Evolutionary conservation across 1,139 yeast species (phyloP).

Genomic region (Kurtzmaniella quercitrusa): DNA sequence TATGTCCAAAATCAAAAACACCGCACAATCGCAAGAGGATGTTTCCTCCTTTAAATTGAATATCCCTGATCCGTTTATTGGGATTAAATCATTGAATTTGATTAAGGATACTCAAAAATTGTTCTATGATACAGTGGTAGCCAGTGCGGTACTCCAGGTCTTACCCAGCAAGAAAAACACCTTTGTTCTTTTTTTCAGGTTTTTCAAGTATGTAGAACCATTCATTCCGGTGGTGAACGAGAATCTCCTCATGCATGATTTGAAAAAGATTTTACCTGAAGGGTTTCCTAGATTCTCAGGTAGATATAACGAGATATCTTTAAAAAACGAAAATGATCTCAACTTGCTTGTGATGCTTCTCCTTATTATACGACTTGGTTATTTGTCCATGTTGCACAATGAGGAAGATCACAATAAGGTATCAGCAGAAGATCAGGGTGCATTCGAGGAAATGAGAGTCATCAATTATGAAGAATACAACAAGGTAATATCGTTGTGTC

Average conservation of each 20-base stretch:
- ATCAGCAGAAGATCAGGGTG: constrained; percentile 23
- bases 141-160: constrained; percentile 23
- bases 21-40: constrained; percentile 4
- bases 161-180: constrained; percentile 29
- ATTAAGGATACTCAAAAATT: constrained; percentile 17
- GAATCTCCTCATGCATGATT: constrained; percentile 22
- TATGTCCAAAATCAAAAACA: constrained; percentile 6
- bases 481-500: constrained; percentile 28
- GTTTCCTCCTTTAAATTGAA: constrained; percentile 4
- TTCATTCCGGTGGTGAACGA: constrained; percentile 38
- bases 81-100: constrained; percentile 17
- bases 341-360: constrained; percentile 29
- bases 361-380: constrained; percentile 33
- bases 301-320: constrained; percentile 19
- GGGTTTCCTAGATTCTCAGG: constrained; percentile 22
- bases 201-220: constrained; percentile 39
- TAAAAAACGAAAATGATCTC: constrained; percentile 32
- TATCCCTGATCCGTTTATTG: constrained; percentile 17
- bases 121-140: constrained; percentile 26
- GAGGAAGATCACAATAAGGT: constrained; percentile 27
- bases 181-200: constrained; percentile 30
- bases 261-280: constrained; percentile 23
- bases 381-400: constrained; percentile 38
- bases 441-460: constrained; percentile 26
- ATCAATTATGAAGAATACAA: constrained; percentile 22